These are phyloP conservation scores for Suhomyces panamericanus DNA, from an alignment of 1,139 yeast species.

Conservation along the genomic window DNA sequence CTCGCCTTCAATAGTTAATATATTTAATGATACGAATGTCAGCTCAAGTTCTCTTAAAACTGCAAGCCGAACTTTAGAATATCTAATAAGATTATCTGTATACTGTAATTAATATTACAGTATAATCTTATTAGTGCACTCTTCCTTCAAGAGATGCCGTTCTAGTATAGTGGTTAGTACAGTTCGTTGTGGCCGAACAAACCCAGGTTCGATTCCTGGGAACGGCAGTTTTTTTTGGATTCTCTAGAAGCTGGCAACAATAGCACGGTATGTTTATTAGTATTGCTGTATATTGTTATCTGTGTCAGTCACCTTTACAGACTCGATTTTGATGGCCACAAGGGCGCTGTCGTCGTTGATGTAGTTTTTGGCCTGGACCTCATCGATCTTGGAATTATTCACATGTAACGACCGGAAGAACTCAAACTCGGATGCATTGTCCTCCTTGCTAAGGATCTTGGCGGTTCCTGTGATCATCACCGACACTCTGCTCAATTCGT, in stretches of 20 bases:
- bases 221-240: slow-evolving; percentile 34
- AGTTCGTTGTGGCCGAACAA: slow-evolving; percentile 48
- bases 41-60: too few relatives aligned
- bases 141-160: slow-evolving; percentile 26
- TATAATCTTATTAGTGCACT: not conserved
- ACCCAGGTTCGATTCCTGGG: slow-evolving; percentile 51
- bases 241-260: not conserved
- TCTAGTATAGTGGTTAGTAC: slow-evolving; percentile 49
- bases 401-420: slow-evolving; percentile 60
- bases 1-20: too few relatives aligned
- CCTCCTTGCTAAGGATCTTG: slow-evolving; percentile 44
- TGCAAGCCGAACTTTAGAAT: too few relatives aligned
- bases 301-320: slow-evolving; percentile 80
- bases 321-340: slow-evolving; percentile 59
- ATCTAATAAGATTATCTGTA: too few relatives aligned
- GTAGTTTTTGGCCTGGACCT: slow-evolving; percentile 56
- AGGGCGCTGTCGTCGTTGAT: slow-evolving; percentile 61
- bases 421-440: slow-evolving; percentile 46
- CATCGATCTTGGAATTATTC: slow-evolving; percentile 67
- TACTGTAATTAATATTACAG: not conserved
- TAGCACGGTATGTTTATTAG: slow-evolving; percentile 14
- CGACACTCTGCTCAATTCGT: slow-evolving; percentile 72
- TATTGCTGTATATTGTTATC: slow-evolving; percentile 62
- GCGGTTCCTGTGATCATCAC: slow-evolving; percentile 79
- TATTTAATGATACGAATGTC: too few relatives aligned